A percentile compares a stretch with the other conserved stretches of the same genome.
phyloP scores from a whole-genome alignment of 768 basidiomycete species.

The Boletus sp. region DNA sequence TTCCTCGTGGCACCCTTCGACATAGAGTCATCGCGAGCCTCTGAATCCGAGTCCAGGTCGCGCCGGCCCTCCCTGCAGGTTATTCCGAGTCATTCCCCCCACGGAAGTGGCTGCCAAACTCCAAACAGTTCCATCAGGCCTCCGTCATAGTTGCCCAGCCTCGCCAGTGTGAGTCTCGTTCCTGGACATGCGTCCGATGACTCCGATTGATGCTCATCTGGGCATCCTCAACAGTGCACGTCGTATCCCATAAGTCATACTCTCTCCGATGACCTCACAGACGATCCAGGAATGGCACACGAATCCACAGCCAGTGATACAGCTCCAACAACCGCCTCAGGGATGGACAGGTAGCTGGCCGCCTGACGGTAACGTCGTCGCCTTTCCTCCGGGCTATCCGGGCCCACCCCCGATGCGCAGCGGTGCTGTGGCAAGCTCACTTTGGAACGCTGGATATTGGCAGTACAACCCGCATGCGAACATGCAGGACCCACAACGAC shows the following conservation, averaged over 20 bases:
- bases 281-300: conserved; percentile 31
- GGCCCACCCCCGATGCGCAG: conserved; percentile 57
- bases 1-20: not conserved
- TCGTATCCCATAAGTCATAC: not conserved
- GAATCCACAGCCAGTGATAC: conserved; percentile 35
- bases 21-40: not conserved
- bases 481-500: conserved; percentile 25
- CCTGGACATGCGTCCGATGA: not conserved
- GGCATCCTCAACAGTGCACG: not conserved
- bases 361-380: conserved; percentile 24
- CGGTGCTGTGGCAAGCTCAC: conserved; percentile 41
- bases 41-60: not conserved
- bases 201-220: conserved; percentile 10
- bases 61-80: not conserved
- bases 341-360: conserved; percentile 43
- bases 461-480: conserved; percentile 44
- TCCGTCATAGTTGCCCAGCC: not conserved
- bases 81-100: conserved; percentile 1
- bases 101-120: not conserved
- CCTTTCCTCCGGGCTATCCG: conserved; percentile 36
- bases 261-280: conserved; percentile 24
- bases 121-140: not conserved
- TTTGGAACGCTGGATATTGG: conserved; percentile 57
- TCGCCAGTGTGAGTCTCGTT: conserved; percentile 1
- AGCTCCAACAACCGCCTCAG: conserved; percentile 23